Evolutionary conservation across 495 filamentous ascomycete species (phyloP).

Genomic region (Hypomontagnella submonticulosa): DNA sequence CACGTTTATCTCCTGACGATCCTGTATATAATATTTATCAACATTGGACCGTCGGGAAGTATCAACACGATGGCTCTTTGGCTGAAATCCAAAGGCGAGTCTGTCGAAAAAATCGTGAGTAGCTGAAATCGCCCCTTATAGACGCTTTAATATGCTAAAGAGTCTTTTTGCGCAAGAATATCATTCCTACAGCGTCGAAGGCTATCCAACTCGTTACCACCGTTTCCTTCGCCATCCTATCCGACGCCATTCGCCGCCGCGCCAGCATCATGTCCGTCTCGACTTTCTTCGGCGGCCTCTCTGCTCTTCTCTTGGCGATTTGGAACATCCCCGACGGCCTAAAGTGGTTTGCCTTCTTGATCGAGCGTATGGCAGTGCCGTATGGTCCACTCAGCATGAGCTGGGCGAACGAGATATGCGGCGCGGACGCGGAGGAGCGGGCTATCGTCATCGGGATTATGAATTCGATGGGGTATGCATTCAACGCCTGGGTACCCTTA

Average conservation of each 20-base stretch:
- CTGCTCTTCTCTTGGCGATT: slow-evolving; percentile 56
- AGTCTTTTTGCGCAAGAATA: slow-evolving; percentile 41
- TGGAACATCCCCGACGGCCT: slow-evolving; percentile 63
- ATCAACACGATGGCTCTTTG: slow-evolving; percentile 53
- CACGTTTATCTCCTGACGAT: slow-evolving; percentile 61
- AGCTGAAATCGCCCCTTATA: background rate
- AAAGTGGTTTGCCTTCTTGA: slow-evolving; percentile 62
- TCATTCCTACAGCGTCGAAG: slow-evolving; percentile 56
- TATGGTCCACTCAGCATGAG: slow-evolving; percentile 52
- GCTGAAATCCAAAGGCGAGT: slow-evolving; percentile 57
- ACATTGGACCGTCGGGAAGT: slow-evolving; percentile 39
- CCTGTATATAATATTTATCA: slow-evolving; percentile 54
- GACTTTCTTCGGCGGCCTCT: slow-evolving; percentile 55
- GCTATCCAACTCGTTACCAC: slow-evolving; percentile 55
- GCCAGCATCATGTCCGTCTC: slow-evolving; percentile 59
- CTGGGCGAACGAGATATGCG: slow-evolving; percentile 64
- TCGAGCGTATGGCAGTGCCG: slow-evolving; percentile 34
- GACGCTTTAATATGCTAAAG: background rate
- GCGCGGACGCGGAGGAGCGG: slow-evolving; percentile 60
- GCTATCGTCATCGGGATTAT: slow-evolving; percentile 61
- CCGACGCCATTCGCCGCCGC: slow-evolving; percentile 58
- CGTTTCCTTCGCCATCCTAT: slow-evolving; percentile 54
- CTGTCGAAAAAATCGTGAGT: slow-evolving; percentile 51
- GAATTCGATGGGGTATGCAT: slow-evolving; percentile 64
- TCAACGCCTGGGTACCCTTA: slow-evolving; percentile 57